These are phyloP conservation scores for Tolypocladium endophyticum DNA, from an alignment of 2,329 filamentous ascomycete species.

Conservation along the genomic window DNA sequence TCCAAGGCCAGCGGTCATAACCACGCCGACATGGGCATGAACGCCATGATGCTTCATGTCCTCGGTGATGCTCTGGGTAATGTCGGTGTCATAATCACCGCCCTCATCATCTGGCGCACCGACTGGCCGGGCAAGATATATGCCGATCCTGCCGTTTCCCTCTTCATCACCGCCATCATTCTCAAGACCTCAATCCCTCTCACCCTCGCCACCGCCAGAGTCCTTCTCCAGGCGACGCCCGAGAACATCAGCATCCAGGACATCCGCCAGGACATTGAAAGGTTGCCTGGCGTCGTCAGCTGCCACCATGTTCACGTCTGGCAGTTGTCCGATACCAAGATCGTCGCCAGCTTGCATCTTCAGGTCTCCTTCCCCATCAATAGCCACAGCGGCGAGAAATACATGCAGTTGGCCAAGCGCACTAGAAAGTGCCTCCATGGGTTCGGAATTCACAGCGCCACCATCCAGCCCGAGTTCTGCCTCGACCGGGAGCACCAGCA, in stretches of 20 bases:
- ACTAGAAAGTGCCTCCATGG: conserved; percentile 84
- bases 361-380: conserved; percentile 86
- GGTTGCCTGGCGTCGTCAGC: conserved; percentile 73
- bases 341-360: conserved; percentile 87
- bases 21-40: conserved; percentile 92
- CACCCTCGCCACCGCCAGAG: conserved; percentile 70
- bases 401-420: conserved; percentile 81
- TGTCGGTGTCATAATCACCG: conserved; percentile 73
- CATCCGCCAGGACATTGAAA: conserved; percentile 83
- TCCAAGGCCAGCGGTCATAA: conserved; percentile 62
- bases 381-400: conserved; percentile 64
- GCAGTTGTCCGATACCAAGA: conserved; percentile 91
- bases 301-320: conserved; percentile 97
- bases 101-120: conserved; percentile 85
- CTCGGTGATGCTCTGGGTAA: conserved; percentile 81
- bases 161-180: conserved; percentile 81
- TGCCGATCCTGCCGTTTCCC: conserved; percentile 81
- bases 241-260: conserved; percentile 80
- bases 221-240: conserved; percentile 88
- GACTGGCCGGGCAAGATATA: conserved; percentile 74
- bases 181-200: conserved; percentile 67
- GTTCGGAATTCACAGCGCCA: conserved; percentile 93
- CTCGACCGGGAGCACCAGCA: conserved; percentile 36
- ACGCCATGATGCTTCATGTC: conserved; percentile 65
- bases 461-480: conserved; percentile 89